Percentiles rank a stretch among this genome's conserved stretches.
phyloP scores from a whole-genome alignment of 345 rosid genomes.

The Geranium rotundifolium region DNA sequence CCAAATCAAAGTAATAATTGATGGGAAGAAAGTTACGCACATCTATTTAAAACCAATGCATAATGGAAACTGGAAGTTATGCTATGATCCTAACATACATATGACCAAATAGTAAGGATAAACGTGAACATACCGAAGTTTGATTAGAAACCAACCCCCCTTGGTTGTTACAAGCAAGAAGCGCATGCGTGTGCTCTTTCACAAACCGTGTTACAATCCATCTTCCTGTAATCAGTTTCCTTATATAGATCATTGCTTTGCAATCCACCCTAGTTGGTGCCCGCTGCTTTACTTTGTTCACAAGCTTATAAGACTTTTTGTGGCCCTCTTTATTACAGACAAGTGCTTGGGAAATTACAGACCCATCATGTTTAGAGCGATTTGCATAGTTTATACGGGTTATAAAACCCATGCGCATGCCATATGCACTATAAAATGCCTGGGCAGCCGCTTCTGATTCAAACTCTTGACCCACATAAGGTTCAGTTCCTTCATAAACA shows the following conservation, averaged over 20 bases:
- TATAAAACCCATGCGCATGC: constrained; percentile 14
- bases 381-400: constrained; percentile 12
- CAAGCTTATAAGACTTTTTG: constrained; percentile 6
- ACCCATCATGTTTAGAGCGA: constrained; percentile 10
- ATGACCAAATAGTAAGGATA: background rate
- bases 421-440: constrained; percentile 15
- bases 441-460: constrained; percentile 14
- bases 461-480: constrained; percentile 17
- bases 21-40: too few species aligned
- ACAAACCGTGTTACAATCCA: constrained; percentile 15
- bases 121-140: constrained; percentile 7
- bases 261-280: constrained; percentile 15
- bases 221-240: constrained; percentile 8
- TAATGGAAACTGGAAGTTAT: too few species aligned
- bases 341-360: constrained; percentile 9
- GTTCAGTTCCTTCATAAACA: constrained; percentile 6
- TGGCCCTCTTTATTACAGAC: constrained; percentile 21
- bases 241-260: constrained; percentile 16
- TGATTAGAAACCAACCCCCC: constrained; percentile 5
- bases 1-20: too few species aligned
- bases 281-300: constrained; percentile 1
- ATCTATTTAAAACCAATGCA: too few species aligned
- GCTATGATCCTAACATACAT: too few species aligned
- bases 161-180: background rate
- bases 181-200: constrained; percentile 16